phyloP scores from a whole-genome alignment of 352 stramenopile genomes.

The Pythium folliculosum region DNA sequence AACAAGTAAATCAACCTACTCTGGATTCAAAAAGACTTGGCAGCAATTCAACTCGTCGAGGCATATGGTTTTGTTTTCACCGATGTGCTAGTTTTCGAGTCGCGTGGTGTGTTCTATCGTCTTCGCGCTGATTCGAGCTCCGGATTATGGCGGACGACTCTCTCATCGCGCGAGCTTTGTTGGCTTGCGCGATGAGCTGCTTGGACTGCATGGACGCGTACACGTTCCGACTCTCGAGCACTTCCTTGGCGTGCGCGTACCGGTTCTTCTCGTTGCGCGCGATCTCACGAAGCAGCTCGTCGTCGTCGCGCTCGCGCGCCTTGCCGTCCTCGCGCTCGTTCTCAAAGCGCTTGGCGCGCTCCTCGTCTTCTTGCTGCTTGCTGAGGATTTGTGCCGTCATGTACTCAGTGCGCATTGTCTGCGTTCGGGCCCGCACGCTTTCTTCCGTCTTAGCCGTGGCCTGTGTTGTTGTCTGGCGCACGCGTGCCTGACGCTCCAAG shows the following conservation, averaged over 20 bases:
- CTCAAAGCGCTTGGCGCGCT: constrained; percentile 31
- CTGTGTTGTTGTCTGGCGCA: constrained; percentile 55
- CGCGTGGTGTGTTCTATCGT: not conserved
- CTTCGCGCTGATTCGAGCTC: constrained; percentile 22
- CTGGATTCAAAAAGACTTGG: too few species aligned
- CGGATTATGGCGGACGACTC: not conserved
- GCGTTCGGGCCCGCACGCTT: constrained; percentile 38
- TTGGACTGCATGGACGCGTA: constrained; percentile 64
- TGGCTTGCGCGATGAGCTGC: constrained; percentile 36
- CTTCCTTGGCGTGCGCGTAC: constrained; percentile 52
- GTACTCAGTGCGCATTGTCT: constrained; percentile 49
- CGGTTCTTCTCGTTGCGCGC: constrained; percentile 67
- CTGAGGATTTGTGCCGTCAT: constrained; percentile 9
- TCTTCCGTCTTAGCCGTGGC: constrained; percentile 45
- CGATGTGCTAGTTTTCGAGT: not conserved
- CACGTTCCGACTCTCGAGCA: constrained; percentile 62
- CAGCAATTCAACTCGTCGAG: not conserved
- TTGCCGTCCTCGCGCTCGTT: constrained; percentile 42
- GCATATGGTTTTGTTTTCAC: not conserved
- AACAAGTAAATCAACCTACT: constrained; percentile 8
- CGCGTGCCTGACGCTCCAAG: constrained; percentile 53
- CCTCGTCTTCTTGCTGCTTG: constrained; percentile 34
- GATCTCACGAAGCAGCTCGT: constrained; percentile 57
- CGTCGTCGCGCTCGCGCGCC: constrained; percentile 48
- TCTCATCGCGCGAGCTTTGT: constrained; percentile 5